These are phyloP conservation scores for Miscanthus sacchariflorus DNA, from an alignment of 202 grass and related monocot species.

Conservation along the genomic window DNA sequence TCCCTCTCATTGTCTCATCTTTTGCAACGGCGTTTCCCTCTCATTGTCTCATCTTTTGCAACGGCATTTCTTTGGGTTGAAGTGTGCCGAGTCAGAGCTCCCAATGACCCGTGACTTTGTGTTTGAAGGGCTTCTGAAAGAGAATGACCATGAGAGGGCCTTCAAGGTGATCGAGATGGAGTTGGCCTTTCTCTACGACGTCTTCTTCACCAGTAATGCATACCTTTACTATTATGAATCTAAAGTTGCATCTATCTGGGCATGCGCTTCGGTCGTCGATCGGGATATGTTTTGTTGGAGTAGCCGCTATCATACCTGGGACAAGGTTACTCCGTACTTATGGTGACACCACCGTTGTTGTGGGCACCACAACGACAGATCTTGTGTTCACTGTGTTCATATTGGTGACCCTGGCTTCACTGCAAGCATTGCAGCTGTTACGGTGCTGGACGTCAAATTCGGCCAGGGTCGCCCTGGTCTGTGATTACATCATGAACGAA, in stretches of 20 bases:
- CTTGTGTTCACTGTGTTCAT: too few species aligned
- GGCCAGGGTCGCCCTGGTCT: too few species aligned
- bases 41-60: too few species aligned
- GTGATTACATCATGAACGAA: not conserved
- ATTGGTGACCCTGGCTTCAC: not conserved
- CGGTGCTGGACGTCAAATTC: too few species aligned
- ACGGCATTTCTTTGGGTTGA: too few species aligned
- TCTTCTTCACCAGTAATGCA: not conserved
- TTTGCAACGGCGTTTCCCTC: not conserved
- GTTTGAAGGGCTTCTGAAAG: too few species aligned
- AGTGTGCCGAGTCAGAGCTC: too few species aligned
- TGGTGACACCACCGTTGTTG: too few species aligned
- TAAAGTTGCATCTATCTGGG: not conserved
- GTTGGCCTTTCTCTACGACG: conserved; percentile 10
- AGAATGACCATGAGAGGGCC: not conserved
- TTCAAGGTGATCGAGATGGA: not conserved
- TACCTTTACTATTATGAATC: conserved; percentile 7
- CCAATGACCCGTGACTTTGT: too few species aligned
- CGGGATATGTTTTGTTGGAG: conserved; percentile 13
- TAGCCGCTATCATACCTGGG: too few species aligned
- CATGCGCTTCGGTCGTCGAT: not conserved
- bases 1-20: not conserved
- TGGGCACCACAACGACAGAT: too few species aligned
- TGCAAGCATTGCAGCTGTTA: too few species aligned
- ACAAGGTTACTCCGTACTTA: not conserved